These are phyloP conservation scores for Trichoderma hamatum DNA, from an alignment of 2,329 filamentous ascomycete species.

Conservation along the genomic window DNA sequence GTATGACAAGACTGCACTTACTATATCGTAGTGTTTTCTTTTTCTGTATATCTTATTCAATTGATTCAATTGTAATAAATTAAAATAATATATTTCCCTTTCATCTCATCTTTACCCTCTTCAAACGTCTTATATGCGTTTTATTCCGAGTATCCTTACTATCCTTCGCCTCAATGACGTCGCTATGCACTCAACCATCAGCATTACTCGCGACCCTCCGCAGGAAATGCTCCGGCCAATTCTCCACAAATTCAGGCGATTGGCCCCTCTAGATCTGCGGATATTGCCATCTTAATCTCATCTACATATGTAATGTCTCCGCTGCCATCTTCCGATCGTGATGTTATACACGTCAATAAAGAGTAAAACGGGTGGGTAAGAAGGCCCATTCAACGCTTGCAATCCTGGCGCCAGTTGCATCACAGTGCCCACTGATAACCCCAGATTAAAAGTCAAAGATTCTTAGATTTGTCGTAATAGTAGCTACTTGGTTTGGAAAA, in stretches of 20 bases:
- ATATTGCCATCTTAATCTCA: not conserved
- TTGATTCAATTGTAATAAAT: not conserved
- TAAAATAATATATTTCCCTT: not conserved
- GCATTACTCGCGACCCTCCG: not conserved
- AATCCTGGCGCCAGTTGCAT: constrained; percentile 1
- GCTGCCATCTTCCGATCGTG: not conserved
- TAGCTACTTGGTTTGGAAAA: not conserved
- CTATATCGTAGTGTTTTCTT: not conserved
- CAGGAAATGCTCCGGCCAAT: not conserved
- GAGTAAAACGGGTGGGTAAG: not conserved
- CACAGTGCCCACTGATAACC: not conserved
- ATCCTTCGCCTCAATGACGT: constrained; percentile 1
- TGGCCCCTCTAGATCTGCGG: not conserved
- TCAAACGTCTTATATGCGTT: not conserved
- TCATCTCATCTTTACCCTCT: not conserved
- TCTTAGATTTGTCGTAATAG: not conserved
- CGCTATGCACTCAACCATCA: not conserved
- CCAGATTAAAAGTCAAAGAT: not conserved
- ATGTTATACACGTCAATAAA: not conserved
- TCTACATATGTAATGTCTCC: not conserved
- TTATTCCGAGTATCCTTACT: not conserved
- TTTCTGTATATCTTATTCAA: not conserved
- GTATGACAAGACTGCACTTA: not conserved
- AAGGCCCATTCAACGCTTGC: not conserved
- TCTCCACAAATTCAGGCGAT: not conserved